phyloP scores from a whole-genome alignment of 768 basidiomycete species.

The Russula emetica region DNA sequence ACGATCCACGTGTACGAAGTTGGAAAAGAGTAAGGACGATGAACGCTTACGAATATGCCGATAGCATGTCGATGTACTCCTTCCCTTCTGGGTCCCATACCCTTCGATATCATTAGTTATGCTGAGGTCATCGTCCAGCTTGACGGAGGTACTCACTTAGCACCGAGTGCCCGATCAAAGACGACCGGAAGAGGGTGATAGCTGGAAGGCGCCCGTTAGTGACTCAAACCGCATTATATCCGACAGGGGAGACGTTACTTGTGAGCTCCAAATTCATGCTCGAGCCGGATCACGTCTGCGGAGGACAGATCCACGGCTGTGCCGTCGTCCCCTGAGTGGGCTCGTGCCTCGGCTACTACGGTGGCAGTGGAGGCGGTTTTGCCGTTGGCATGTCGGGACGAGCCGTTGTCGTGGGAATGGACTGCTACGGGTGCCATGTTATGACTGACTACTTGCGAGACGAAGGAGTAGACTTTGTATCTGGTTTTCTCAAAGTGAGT shows the following conservation, averaged over 20 bases:
- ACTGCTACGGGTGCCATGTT: constrained; percentile 23
- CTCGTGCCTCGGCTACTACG: constrained; percentile 9
- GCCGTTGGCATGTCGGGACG: constrained; percentile 19
- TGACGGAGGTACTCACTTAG: constrained; percentile 64
- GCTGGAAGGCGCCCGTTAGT: constrained; percentile 41
- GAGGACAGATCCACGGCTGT: constrained; percentile 44
- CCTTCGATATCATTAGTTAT: constrained; percentile 35
- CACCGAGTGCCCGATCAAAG: constrained; percentile 85
- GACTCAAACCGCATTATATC: not conserved
- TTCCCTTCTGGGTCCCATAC: constrained; percentile 95
- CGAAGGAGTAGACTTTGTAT: not conserved
- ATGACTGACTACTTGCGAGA: not conserved
- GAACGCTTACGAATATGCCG: constrained; percentile 84
- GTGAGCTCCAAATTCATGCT: constrained; percentile 81
- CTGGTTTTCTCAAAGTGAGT: not conserved
- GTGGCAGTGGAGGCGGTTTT: constrained; percentile 23
- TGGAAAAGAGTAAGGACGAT: constrained; percentile 10
- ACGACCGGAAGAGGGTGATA: constrained; percentile 95
- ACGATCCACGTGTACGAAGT: not conserved
- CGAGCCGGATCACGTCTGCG: constrained; percentile 71
- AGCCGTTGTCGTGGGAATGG: constrained; percentile 12
- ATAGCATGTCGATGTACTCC: constrained; percentile 97
- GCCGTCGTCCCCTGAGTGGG: not conserved
- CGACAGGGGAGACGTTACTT: constrained; percentile 58
- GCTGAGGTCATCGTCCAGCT: constrained; percentile 29